Evolutionary conservation across 2,329 filamentous ascomycete species (phyloP), one percentile per base, ranked within the genome.

Genomic region (Tolypocladium endophyticum): DNA sequence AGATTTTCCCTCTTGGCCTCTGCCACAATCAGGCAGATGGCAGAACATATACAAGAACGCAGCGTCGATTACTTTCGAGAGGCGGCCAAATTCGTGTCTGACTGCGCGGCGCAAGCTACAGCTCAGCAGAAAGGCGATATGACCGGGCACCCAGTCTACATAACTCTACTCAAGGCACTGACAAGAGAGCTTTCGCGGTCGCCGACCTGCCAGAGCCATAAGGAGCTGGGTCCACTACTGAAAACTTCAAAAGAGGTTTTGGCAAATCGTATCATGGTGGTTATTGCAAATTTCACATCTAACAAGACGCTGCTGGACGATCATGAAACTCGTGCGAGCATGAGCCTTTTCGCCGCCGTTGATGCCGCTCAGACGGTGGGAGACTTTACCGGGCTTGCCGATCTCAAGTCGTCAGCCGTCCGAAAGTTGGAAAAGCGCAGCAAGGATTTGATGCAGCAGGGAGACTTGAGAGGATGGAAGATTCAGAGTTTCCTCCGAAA

Each of bases 381-480:
- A 6, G 63, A 64, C 3, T 57, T 73, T 16, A 61, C 64, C 16
- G 65, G 57, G 3, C 59, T 60, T 2, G 58, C 63, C 4, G 65
- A 66, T 41, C 54, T 71, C 43, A 73, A 73, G 59, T 60, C 71
- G 20, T 69, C 71, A 3, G 64, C 72, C 12, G 58, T 71, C 16
- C 68, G 69, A 33, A 73, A 72, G 56, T 66, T 77, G 7, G 74
- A 75, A 56, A 71, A 72, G 60, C 63, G 68, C 55, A 74, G 71
- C 56, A 65, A 64, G 36, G 59, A 70, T 28, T 69, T 70, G 1
- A 73, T 77, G 66, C 54, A 66, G 7, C 61, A 66, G 5, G 75
- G 74, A 1, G 70, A 75, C 35, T 38, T 76, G 18, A 67, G 70
- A 36, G 78, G 76, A 7, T 82, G 80, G 79, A 76, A 75, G 62